phyloP scores from a whole-genome alignment of 2,329 filamentous ascomycete species.

The Paramyrothecium sp. region DNA sequence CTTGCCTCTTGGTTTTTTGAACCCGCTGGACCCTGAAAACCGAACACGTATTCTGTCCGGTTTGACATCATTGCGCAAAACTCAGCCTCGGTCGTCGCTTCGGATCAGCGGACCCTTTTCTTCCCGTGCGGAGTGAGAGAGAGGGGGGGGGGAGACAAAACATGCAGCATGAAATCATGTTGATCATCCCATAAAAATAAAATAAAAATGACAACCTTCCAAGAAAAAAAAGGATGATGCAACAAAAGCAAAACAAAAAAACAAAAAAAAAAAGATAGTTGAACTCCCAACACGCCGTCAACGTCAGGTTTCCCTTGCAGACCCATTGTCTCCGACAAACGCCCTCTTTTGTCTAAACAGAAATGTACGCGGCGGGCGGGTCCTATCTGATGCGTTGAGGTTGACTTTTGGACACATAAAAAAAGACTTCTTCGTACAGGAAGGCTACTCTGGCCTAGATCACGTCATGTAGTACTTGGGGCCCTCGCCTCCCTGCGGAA shows the following conservation, averaged over 20 bases:
- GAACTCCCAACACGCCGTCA: neutral
- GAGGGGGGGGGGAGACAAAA: too few relatives aligned
- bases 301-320: neutral
- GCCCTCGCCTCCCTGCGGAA: constrained; percentile 85
- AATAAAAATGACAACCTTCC: neutral
- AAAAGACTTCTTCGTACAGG: neutral
- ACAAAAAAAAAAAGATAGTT: neutral
- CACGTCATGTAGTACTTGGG: constrained; percentile 72
- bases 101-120: too few relatives aligned
- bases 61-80: neutral
- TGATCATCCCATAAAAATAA: too few relatives aligned
- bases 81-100: neutral
- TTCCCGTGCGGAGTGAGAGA: too few relatives aligned
- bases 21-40: neutral
- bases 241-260: neutral
- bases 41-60: neutral
- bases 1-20: neutral
- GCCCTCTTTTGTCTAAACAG: constrained; percentile 1
- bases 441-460: neutral
- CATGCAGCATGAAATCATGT: too few relatives aligned
- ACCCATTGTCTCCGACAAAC: constrained; percentile 10
- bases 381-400: neutral
- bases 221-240: neutral
- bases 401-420: constrained; percentile 1
- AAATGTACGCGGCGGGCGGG: too few relatives aligned